These are phyloP conservation scores for Pseudonitzschia multistriata DNA, from an alignment of 108 stramenopile species.

Conservation along the genomic window DNA sequence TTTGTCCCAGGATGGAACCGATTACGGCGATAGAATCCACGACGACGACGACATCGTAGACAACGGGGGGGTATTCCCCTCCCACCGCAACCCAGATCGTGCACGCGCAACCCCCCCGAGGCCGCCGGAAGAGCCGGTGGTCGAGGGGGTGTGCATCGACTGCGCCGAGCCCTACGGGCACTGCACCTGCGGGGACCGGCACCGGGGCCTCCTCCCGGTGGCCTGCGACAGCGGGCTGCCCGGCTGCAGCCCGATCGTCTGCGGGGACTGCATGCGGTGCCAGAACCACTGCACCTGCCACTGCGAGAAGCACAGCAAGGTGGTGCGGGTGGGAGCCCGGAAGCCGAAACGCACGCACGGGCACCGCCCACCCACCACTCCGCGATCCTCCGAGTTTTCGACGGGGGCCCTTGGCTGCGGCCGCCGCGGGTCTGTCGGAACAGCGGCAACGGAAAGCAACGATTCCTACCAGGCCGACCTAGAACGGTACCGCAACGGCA, in stretches of 20 bases:
- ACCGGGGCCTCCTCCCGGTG: not conserved
- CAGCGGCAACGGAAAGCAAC: too few species aligned
- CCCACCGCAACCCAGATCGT: not conserved
- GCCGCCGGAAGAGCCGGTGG: too few species aligned
- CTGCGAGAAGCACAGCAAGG: too few species aligned
- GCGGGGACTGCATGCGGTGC: not conserved
- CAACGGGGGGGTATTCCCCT: not conserved
- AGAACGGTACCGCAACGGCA: too few species aligned
- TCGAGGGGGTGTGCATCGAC: not conserved
- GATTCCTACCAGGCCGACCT: too few species aligned
- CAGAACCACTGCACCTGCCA: not conserved
- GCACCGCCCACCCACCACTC: too few species aligned
- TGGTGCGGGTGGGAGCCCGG: too few species aligned
- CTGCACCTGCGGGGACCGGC: not conserved
- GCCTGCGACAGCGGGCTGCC: not conserved
- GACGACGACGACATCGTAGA: not conserved
- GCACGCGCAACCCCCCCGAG: too few species aligned
- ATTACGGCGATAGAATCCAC: not conserved
- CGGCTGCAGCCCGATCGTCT: not conserved
- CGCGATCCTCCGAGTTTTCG: too few species aligned
- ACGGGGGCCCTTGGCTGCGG: too few species aligned
- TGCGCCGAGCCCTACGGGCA: not conserved
- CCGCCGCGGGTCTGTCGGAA: not conserved
- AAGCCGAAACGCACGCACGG: too few species aligned
- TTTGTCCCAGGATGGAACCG: not conserved